Conservation (phyloP, 768 basidiomycete species). For the Auriscalpium microsporum region DNA sequence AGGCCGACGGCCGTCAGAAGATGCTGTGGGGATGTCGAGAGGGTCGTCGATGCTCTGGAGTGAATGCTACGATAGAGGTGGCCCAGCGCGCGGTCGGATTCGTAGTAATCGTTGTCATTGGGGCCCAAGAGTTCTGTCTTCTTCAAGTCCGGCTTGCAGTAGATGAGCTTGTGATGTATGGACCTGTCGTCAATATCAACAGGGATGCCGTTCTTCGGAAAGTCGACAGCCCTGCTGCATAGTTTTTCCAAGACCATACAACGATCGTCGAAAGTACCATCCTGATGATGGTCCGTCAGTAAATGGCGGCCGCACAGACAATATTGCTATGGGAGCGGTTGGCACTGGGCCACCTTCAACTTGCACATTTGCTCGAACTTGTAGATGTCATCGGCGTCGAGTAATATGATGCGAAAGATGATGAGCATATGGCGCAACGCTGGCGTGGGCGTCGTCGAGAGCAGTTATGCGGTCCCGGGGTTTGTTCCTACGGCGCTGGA, state of each 20-base stretch:
- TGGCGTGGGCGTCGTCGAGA: conserved; percentile 48
- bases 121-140: conserved; percentile 32
- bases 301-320: no score
- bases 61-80: conserved; percentile 56
- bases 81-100: conserved; percentile 63
- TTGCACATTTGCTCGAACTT: conserved; percentile 48
- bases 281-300: conserved; percentile 25
- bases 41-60: conserved; percentile 32
- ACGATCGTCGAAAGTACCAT: conserved; percentile 48
- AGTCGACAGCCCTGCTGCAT: conserved; percentile 68
- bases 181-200: conserved; percentile 37
- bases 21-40: neutral
- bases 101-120: conserved; percentile 58
- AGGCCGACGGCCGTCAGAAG: neutral
- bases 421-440: conserved; percentile 61
- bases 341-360: conserved; percentile 37
- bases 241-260: conserved; percentile 54
- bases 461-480: conserved; percentile 51
- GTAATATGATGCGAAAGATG: conserved; percentile 59
- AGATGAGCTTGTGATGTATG: conserved; percentile 49
- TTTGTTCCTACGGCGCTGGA: conserved; percentile 30
- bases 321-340: conserved; percentile 23
- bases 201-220: conserved; percentile 66
- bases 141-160: conserved; percentile 79
- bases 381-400: conserved; percentile 39